Base-by-base conservation (phyloP, 306 rosid genomes). In the Dalbergia oliveri region DNA sequence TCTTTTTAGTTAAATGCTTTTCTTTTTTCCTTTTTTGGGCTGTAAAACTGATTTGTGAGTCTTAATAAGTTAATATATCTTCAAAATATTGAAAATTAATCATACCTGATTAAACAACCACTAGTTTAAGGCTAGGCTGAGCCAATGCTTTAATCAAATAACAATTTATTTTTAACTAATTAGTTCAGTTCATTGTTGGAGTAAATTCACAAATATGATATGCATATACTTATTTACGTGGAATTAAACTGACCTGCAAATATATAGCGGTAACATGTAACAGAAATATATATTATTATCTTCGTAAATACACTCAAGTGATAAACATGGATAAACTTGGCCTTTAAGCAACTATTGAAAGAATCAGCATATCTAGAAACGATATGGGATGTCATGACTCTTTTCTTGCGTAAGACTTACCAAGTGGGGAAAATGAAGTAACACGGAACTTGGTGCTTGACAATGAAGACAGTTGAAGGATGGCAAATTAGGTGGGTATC, bases 401-500 rank as follows among this genome's bases (percentile, higher is more conserved):
- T 81, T 59, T 26, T 45, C 21, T 19, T 50, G 66, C 8, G 23
- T 59, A 73, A 65, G 66, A 80, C 74, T 31, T 31, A 49, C 16
- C 50, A 60, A 69, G 49, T 35, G 31, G 61, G 44, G 76, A 78
- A 78, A 63, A 53, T 7, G 59, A 83, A 57, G 69, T 71, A 43
- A 56, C 70, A 77, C 75, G 47, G 57, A 83, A 77, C 58, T 59
- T 34, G 85, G 63, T 61, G 61, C 51, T 65, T 11, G 72, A 66
- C 18, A 11, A 11, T 61, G 18, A 43, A 18, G 35, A 58, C 9
- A 64, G 58, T 54, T 64, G 56, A 26, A 16, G 35, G 47, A 60
- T 66, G 66, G 14, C 47, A 73, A 78, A 73, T 79, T 79, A 67
- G 81, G 73, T 41, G n/a, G 9, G 5, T n/a, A 14, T 59, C 19